These are phyloP conservation scores for Durio zibethinus DNA, from an alignment of 345 rosid genomes.

Conservation along the genomic window DNA sequence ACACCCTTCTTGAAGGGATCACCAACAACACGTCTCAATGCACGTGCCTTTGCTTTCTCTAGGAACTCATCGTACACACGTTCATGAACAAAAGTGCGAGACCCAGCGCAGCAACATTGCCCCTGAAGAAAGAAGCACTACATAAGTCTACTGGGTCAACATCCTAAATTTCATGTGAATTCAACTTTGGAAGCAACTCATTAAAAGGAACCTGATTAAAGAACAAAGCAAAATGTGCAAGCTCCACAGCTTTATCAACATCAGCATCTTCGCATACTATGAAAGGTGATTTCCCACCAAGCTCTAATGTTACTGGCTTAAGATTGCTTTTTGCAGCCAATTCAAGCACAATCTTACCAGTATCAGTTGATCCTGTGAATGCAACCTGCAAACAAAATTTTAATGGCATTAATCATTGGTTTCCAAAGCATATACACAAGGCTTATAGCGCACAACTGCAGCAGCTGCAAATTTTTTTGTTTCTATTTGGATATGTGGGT, in stretches of 20 bases:
- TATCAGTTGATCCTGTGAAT: slow-evolving; percentile 86
- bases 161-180: not conserved
- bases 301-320: slow-evolving; percentile 90
- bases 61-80: slow-evolving; percentile 76
- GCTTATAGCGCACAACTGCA: not conserved
- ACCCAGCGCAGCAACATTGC: slow-evolving; percentile 97
- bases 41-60: slow-evolving; percentile 84
- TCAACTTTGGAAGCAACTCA: not conserved
- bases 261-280: slow-evolving; percentile 91
- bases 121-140: slow-evolving; percentile 46
- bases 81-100: slow-evolving; percentile 90
- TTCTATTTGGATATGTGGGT: not conserved
- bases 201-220: slow-evolving; percentile 71
- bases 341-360: slow-evolving; percentile 69
- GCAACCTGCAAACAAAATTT: slow-evolving; percentile 53
- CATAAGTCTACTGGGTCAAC: not conserved
- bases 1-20: slow-evolving; percentile 85
- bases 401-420: not conserved
- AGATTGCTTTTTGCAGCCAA: slow-evolving; percentile 91
- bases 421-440: not conserved
- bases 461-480: not conserved
- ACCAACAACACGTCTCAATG: slow-evolving; percentile 73
- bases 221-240: slow-evolving; percentile 88
- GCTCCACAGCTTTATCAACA: slow-evolving; percentile 81
- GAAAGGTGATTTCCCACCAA: slow-evolving; percentile 97